Evolutionary conservation across 1,284 basidiomycete genomes (phyloP), one percentile per base, ranked within the genome.

Genomic region (Ustilago nuda): DNA sequence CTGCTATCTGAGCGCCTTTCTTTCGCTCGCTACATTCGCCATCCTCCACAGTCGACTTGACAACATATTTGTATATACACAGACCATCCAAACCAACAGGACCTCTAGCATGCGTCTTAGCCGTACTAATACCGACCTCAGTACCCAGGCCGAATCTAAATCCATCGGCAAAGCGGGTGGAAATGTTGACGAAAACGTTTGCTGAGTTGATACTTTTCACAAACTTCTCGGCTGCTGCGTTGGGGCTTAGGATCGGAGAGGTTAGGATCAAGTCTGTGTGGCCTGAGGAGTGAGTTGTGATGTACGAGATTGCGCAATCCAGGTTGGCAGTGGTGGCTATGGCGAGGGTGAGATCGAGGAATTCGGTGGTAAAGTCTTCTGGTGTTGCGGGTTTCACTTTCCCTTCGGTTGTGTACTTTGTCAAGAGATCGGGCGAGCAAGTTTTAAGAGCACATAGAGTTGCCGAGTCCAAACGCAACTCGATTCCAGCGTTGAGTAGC

Each of bases 131-230:
- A 9, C 97, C 97, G 1, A 99, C 96, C 87, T 99, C 97, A 2
- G 97, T 96, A 1, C 97, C 97, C 76, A 98, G 94, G 0, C 97
- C 97, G 86, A 95, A 99, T 63, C 97, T 88, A 87, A 96, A 98
- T 1, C 97, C 97, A 86, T 99, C 97, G 0, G 95, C 93, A 83
- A 99, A 99, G 53, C 97, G 90, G 8, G 97, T 97, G 75, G 92
- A 93, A 3, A 95, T 94, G 82, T 99, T 99, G 74, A 98, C 90
- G 82, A 93, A 99, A 8, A 94, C 94, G 57, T 95, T 95, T 2
- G 97, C 93, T 2, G 92, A 93, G 86, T 96, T 94, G 32, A 99
- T 91, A 2, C 93, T 93, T 27, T 92, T 89, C 80, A 92, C 93
- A 88, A 98, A 99, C 30, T 88, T 88, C 23, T 90, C 89, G 41